Percentiles rank a stretch among this genome's conserved stretches.
These are phyloP conservation scores for Phytophthora pisi DNA, from an alignment of 352 stramenopile genomes.

Conservation along the genomic window DNA sequence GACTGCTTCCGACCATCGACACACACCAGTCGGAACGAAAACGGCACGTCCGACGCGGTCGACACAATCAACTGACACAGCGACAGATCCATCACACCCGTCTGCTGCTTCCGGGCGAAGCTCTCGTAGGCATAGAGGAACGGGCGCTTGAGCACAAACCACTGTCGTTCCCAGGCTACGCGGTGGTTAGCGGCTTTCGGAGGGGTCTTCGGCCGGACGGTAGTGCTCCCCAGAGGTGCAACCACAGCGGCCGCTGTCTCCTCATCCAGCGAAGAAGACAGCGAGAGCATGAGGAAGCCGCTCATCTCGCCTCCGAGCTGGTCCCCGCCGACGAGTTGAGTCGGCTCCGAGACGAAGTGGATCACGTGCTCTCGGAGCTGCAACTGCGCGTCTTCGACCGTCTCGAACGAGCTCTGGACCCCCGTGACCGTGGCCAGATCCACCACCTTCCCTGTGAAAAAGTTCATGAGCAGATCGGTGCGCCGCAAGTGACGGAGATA, in stretches of 20 bases:
- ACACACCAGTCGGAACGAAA: constrained; percentile 77
- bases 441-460: constrained; percentile 43
- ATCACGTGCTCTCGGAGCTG: constrained; percentile 26
- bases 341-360: constrained; percentile 70
- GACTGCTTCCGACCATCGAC: constrained; percentile 56
- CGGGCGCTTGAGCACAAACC: constrained; percentile 81
- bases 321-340: constrained; percentile 39
- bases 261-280: constrained; percentile 53
- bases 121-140: constrained; percentile 82
- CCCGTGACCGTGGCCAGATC: constrained; percentile 19
- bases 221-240: constrained; percentile 23
- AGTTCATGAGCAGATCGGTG: constrained; percentile 53
- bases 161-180: constrained; percentile 65
- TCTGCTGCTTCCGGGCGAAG: constrained; percentile 68
- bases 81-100: constrained; percentile 76
- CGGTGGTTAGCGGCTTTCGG: constrained; percentile 13
- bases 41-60: constrained; percentile 42
- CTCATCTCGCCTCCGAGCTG: constrained; percentile 60
- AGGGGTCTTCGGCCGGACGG: constrained; percentile 10
- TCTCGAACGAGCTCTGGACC: constrained; percentile 2
- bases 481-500: constrained; percentile 58
- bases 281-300: constrained; percentile 78
- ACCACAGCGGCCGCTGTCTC: constrained; percentile 45
- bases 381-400: neutral
- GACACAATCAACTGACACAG: constrained; percentile 62